Evolutionary conservation across 345 rosid genomes (phyloP).

Genomic region (Melastoma malabathricum): DNA sequence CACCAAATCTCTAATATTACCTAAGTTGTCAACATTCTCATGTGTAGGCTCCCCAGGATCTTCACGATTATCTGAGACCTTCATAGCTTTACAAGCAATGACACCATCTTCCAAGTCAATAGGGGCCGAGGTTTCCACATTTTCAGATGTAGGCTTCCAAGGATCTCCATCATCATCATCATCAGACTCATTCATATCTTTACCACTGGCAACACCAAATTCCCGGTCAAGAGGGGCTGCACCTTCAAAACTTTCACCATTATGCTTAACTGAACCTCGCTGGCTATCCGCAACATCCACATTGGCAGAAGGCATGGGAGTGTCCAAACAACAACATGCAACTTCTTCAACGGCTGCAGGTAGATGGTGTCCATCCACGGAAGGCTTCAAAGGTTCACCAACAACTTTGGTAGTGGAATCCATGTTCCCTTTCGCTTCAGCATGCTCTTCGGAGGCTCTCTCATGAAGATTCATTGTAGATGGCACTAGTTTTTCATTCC

Average conservation of each 20-base stretch:
- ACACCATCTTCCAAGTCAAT: too few relatives aligned
- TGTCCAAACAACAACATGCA: not conserved
- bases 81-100: too few relatives aligned
- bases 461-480: too few relatives aligned
- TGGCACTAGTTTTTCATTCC: too few relatives aligned
- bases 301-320: conserved; percentile 5
- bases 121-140: too few relatives aligned
- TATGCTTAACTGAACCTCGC: conserved; percentile 12
- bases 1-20: too few relatives aligned
- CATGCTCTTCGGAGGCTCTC: not conserved
- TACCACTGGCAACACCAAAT: not conserved
- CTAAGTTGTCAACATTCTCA: too few relatives aligned
- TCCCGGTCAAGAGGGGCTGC: not conserved
- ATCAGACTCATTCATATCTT: not conserved
- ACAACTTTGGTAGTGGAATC: conserved; percentile 3
- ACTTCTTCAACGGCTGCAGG: conserved; percentile 5
- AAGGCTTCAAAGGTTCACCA: conserved; percentile 2
- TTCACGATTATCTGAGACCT: too few relatives aligned
- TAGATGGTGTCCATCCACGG: conserved; percentile 6
- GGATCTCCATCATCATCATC: too few relatives aligned
- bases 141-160: too few relatives aligned
- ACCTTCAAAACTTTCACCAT: conserved; percentile 2
- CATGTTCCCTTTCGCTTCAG: not conserved
- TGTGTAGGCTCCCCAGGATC: too few relatives aligned
- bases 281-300: conserved; percentile 12